Base-by-base conservation (phyloP, 2,329 filamentous ascomycete species). In the Fusarium sp. region DNA sequence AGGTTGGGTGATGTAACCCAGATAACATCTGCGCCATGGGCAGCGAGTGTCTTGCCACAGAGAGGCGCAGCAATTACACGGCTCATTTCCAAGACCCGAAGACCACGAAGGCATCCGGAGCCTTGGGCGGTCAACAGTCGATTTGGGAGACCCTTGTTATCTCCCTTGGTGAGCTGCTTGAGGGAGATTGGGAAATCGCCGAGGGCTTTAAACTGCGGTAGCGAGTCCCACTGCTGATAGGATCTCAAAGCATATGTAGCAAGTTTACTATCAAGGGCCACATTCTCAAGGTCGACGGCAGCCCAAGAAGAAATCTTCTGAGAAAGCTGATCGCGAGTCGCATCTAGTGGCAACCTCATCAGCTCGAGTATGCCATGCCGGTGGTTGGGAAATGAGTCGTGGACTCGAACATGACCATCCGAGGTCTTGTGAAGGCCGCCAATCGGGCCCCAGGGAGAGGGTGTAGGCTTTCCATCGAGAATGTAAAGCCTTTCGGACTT, bases 1-100 rank as follows among this genome's bases (percentile, higher is more conserved):
- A 94, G 85, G 37, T 87, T 85, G 1, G 90, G 88, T 3, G 89
- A 90, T 2, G 92, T 94, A 43, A 94, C 85, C 77, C 93, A 92
- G 69, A 94, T 85, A 2, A 95, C 92, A 63, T 91, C 88, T 10
- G 93, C 93, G 10, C 93, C 93, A 78, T 94, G 91, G 60, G 93
- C 92, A 20, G 92, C 92, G 1, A 95, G 86, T 0, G 89, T 89
- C 45, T 90, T 89, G 13, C 90, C 90, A 64, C 93, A 91, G 2
- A 91, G 88, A 13, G 92, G 92, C 0, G 91, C 92, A 13, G 92
- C 92, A 71, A 95, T 93, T 67, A 94, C 90, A 20, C 92, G 90
- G 77, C 91, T 93, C 59, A 94, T 83, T 80, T 95, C 93, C 8
- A 95, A 85, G 7, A 94, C 92, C 65, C 91, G 91, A 76, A 94